Conservation (phyloP, 2,329 filamentous ascomycete species). For the Sporothrix curviconia region DNA sequence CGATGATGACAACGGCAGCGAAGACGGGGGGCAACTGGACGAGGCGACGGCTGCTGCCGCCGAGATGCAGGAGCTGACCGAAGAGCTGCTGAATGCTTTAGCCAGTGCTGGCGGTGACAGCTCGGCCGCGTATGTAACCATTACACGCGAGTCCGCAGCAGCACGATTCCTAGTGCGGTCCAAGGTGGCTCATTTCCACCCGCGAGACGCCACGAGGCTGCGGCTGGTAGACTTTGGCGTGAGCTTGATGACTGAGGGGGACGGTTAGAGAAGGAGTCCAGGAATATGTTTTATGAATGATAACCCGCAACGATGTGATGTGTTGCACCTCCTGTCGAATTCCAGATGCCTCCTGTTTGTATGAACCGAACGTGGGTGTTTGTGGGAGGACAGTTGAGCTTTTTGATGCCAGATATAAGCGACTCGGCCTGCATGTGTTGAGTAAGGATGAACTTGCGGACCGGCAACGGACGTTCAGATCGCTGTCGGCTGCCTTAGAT, state of each 20-base stretch:
- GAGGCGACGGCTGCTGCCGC: conserved; percentile 44
- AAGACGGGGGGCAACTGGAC: conserved; percentile 29
- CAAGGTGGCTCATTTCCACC: conserved; percentile 61
- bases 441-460: no score
- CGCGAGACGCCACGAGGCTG: conserved; percentile 53
- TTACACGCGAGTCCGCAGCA: conserved; percentile 55
- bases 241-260: conserved; percentile 47
- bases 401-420: no score
- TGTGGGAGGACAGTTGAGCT: neutral
- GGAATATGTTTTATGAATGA: neutral
- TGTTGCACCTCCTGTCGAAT: conserved; percentile 9
- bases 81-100: conserved; percentile 54
- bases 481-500: no score
- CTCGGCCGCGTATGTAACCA: conserved; percentile 50
- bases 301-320: neutral
- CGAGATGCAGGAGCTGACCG: conserved; percentile 55
- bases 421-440: no score
- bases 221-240: conserved; percentile 58
- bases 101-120: conserved; percentile 48
- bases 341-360: conserved; percentile 1
- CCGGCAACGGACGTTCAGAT: no score
- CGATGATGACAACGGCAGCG: neutral
- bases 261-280: neutral
- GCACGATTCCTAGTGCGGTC: conserved; percentile 58
- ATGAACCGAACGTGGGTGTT: neutral